Conservation (phyloP, 441 rosid genomes). For the Populus hybrid region DNA sequence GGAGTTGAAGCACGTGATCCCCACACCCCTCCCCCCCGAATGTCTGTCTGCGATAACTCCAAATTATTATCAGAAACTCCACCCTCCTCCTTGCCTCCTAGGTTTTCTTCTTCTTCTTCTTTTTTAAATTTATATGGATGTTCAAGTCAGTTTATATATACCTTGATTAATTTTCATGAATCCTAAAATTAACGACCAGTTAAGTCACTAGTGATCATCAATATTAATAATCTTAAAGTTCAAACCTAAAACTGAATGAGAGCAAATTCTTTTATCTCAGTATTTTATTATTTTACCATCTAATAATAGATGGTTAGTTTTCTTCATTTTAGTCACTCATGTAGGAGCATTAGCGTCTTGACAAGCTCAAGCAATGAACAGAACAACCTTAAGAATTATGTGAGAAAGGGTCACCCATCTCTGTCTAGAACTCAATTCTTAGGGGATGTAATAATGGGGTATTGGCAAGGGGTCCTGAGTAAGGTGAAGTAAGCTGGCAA, state of each 20-base stretch:
- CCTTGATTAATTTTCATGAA: accelerated
- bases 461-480: slow-evolving; percentile 8
- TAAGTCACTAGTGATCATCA: no score
- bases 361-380: not conserved
- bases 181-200: no score
- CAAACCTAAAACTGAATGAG: accelerated
- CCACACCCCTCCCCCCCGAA: slow-evolving; percentile 29
- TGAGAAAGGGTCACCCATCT: not conserved
- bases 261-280: no score
- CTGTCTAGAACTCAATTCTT: not conserved
- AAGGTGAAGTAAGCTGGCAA: not conserved
- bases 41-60: slow-evolving; percentile 34
- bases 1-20: slow-evolving; percentile 30
- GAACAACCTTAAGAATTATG: not conserved
- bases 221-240: no score
- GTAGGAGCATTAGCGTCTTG: not conserved
- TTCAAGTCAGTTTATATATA: no score
- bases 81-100: not conserved
- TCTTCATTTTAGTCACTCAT: no score
- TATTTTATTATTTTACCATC: no score
- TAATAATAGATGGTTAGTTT: no score
- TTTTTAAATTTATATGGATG: no score
- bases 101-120: no score
- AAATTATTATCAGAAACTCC: slow-evolving; percentile 1
- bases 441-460: not conserved